Conservation (phyloP, 169 alveolate genomes). For the Plasmodium gonderi region DNA sequence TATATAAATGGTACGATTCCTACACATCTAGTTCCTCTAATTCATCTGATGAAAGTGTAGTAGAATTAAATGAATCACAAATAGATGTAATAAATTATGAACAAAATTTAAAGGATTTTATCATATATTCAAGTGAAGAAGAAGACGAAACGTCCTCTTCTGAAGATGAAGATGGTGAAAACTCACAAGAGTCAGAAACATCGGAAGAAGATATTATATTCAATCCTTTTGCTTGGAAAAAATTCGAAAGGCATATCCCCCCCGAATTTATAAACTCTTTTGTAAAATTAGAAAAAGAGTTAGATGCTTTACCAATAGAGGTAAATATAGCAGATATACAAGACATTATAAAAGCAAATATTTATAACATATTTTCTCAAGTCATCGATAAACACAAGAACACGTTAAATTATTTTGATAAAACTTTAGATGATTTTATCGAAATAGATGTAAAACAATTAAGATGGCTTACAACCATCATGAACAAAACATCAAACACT, state of each 20-base stretch:
- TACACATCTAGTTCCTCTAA: not conserved
- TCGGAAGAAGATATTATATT: constrained; percentile 59
- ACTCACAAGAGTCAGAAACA: not conserved
- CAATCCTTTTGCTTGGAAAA: constrained; percentile 73
- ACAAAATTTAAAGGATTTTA: not conserved
- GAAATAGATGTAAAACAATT: constrained; percentile 59
- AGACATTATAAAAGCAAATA: constrained; percentile 28
- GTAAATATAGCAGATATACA: constrained; percentile 58
- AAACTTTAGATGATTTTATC: constrained; percentile 20
- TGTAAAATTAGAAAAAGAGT: constrained; percentile 52
- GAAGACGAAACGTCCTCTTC: constrained; percentile 29
- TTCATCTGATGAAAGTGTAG: not conserved
- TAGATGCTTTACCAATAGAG: constrained; percentile 62
- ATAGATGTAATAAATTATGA: constrained; percentile 7
- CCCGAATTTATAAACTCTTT: constrained; percentile 17
- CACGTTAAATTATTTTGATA: constrained; percentile 24
- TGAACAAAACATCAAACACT: constrained; percentile 47
- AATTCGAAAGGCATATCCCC: constrained; percentile 69
- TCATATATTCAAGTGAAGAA: constrained; percentile 69
- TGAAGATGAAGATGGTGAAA: not conserved
- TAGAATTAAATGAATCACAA: not conserved
- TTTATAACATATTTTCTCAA: constrained; percentile 29
- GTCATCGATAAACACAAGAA: constrained; percentile 38
- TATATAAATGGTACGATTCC: not conserved
- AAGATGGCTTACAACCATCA: constrained; percentile 69